Conservation (phyloP, 768 basidiomycete species). For the Russula sp. region DNA sequence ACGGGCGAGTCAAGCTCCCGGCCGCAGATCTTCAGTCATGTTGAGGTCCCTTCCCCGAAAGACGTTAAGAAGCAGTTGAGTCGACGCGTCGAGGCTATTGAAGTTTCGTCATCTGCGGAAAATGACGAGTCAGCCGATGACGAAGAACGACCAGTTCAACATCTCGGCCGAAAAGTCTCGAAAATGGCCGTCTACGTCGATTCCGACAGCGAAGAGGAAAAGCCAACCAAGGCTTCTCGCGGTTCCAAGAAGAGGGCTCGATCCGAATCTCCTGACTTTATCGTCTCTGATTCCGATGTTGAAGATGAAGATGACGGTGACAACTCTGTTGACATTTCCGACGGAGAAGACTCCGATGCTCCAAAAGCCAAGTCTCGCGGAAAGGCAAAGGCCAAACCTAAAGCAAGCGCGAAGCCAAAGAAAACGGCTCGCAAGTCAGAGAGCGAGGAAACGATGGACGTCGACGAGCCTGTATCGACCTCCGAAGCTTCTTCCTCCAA, state of each 20-base stretch:
- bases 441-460: constrained; percentile 53
- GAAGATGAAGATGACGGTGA: constrained; percentile 35
- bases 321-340: constrained; percentile 26
- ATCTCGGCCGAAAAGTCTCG: constrained; percentile 23
- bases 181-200: constrained; percentile 23
- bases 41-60: constrained; percentile 20
- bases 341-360: constrained; percentile 40
- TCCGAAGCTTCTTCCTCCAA: constrained; percentile 40
- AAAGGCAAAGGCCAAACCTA: constrained; percentile 32
- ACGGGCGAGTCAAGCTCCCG: constrained; percentile 17
- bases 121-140: constrained; percentile 15
- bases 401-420: constrained; percentile 33
- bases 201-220: constrained; percentile 25
- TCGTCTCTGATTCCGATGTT: constrained; percentile 37
- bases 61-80: constrained; percentile 22
- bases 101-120: constrained; percentile 17
- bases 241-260: constrained; percentile 27
- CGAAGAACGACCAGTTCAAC: constrained; percentile 23
- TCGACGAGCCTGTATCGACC: constrained; percentile 47
- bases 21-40: constrained; percentile 24
- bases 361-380: constrained; percentile 37
- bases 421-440: constrained; percentile 32
- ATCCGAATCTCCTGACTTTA: constrained; percentile 31
- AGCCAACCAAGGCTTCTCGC: constrained; percentile 28
- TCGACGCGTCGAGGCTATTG: not conserved